phyloP scores from a whole-genome alignment of 768 basidiomycete species.

The Termitomyces heimii region DNA sequence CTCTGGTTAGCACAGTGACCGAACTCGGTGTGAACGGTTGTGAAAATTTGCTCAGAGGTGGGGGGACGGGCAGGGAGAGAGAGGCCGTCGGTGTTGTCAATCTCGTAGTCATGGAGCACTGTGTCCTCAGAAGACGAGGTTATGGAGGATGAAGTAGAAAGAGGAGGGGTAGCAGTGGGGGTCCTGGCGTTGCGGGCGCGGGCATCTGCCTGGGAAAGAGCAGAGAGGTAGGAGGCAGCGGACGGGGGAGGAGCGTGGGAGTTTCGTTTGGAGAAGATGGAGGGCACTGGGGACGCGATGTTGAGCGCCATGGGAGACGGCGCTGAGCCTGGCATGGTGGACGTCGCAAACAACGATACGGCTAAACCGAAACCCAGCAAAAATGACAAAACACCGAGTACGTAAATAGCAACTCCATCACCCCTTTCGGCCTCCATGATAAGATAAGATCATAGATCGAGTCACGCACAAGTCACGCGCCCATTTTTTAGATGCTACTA shows the following conservation, averaged over 20 bases:
- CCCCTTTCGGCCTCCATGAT: not conserved
- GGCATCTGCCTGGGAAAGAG: constrained; percentile 52
- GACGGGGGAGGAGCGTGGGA: constrained; percentile 25
- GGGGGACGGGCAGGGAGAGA: constrained; percentile 61
- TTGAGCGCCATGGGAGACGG: constrained; percentile 63
- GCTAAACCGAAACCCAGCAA: constrained; percentile 1
- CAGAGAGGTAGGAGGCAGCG: constrained; percentile 38
- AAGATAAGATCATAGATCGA: constrained; percentile 4
- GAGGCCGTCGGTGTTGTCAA: constrained; percentile 46
- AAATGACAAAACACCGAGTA: not conserved
- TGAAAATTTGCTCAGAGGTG: constrained; percentile 75
- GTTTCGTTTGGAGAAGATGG: constrained; percentile 56
- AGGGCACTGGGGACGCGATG: constrained; percentile 41
- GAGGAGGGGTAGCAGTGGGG: constrained; percentile 61
- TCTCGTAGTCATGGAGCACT: constrained; percentile 48
- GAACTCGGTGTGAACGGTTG: constrained; percentile 84
- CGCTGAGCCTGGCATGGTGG: constrained; percentile 15
- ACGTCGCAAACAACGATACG: not conserved
- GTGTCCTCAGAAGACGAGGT: constrained; percentile 68
- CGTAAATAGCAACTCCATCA: not conserved
- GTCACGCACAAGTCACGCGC: constrained; percentile 6
- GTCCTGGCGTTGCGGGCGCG: constrained; percentile 46
- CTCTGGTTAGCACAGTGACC: constrained; percentile 81
- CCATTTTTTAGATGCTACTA: constrained; percentile 4
- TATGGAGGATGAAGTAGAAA: constrained; percentile 69